Conservation (phyloP, 2,329 filamentous ascomycete species). For the Pseudogymnoascus sp. region DNA sequence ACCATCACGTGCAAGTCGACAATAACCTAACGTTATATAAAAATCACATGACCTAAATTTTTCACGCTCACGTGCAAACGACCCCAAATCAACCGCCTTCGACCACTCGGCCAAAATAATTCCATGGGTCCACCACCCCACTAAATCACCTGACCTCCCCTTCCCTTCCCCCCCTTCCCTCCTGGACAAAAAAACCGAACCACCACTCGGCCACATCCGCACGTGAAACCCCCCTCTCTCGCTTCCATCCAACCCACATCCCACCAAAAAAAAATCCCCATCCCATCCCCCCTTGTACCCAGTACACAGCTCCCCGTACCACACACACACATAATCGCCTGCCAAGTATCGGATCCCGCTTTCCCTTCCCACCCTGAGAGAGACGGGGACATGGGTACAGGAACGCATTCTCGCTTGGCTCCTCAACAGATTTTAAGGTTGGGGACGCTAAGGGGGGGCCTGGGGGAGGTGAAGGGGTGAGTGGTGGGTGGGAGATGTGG, state of each 20-base stretch:
- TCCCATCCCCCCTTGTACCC: not conserved
- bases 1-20: not conserved
- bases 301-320: not conserved
- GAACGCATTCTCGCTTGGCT: not conserved
- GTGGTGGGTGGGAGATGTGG: not conserved
- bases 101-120: not conserved
- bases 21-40: not conserved
- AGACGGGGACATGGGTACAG: not conserved
- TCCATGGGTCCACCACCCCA: too few relatives aligned
- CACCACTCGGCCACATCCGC: not conserved
- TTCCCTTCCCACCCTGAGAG: not conserved
- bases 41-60: not conserved
- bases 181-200: not conserved
- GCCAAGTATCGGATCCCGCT: not conserved
- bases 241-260: not conserved
- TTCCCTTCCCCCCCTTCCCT: too few relatives aligned
- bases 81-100: not conserved
- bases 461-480: not conserved
- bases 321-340: not conserved
- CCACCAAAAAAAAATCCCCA: not conserved
- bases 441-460: not conserved
- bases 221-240: not conserved
- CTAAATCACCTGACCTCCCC: not conserved
- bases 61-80: not conserved
- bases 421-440: conserved; percentile 7